These are phyloP conservation scores for Helianthus tuberosus DNA, from an alignment of 129 eudicot genomes.

Conservation along the genomic window DNA sequence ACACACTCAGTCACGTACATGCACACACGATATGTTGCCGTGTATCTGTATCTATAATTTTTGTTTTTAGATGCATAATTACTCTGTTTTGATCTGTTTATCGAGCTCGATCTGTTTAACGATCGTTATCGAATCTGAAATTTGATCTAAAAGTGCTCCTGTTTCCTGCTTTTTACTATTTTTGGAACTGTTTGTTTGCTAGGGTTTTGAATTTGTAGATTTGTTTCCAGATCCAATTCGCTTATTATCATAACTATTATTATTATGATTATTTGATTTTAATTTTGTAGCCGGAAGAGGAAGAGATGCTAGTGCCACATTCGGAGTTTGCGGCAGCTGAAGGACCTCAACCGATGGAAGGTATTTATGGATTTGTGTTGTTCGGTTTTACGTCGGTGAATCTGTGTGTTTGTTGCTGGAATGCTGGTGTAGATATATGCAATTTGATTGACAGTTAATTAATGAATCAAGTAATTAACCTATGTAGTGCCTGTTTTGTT, in stretches of 20 bases:
- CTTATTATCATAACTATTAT: no score
- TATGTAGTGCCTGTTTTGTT: not conserved
- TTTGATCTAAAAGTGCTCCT: no score
- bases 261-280: not conserved
- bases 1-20: not conserved
- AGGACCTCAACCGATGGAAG: slow-evolving; percentile 95
- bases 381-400: not conserved
- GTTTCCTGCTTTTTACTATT: no score
- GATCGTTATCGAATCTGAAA: not conserved
- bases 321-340: slow-evolving; percentile 60
- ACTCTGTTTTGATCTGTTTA: not conserved
- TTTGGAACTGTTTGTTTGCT: no score
- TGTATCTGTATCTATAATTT: slow-evolving; percentile 5
- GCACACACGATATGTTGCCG: slow-evolving; percentile 10
- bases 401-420: slow-evolving; percentile 2
- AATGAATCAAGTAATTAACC: slow-evolving; percentile 8
- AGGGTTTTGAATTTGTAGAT: no score
- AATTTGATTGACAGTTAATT: not conserved
- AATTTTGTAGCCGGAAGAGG: slow-evolving; percentile 73
- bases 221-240: no score
- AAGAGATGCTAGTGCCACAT: slow-evolving; percentile 93
- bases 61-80: slow-evolving; percentile 2
- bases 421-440: not conserved
- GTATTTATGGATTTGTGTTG: slow-evolving; percentile 32
- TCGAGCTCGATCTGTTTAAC: slow-evolving; percentile 22